phyloP scores from a whole-genome alignment of 495 filamentous ascomycete species.

The Sporormia fimetaria region DNA sequence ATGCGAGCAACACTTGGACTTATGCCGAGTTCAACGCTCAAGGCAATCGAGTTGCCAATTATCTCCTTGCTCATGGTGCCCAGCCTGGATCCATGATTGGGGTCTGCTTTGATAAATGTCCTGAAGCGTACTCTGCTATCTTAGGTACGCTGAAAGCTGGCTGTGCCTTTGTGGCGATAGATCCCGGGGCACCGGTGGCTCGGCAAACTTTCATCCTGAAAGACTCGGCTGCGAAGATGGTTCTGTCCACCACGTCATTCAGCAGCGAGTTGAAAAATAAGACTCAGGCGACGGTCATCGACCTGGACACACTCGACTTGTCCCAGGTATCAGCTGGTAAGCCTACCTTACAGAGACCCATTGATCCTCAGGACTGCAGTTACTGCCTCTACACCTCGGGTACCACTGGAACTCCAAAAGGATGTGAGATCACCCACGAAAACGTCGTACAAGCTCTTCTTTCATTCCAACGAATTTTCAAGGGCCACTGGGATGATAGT shows the following conservation, averaged over 20 bases:
- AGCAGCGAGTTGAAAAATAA: conserved; percentile 1
- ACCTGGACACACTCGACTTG: conserved; percentile 14
- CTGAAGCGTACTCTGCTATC: conserved; percentile 66
- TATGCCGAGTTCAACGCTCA: conserved; percentile 49
- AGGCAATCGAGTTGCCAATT: conserved; percentile 49
- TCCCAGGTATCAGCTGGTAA: neutral
- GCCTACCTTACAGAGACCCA: conserved; percentile 6
- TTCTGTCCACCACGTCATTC: conserved; percentile 39
- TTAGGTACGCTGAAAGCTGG: conserved; percentile 73
- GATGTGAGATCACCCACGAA: conserved; percentile 62
- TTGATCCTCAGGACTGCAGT: conserved; percentile 35
- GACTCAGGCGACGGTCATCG: conserved; percentile 6
- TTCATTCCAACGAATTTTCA: conserved; percentile 59
- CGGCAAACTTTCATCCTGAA: conserved; percentile 53
- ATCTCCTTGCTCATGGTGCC: conserved; percentile 35
- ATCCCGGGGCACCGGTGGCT: conserved; percentile 49
- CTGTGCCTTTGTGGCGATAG: conserved; percentile 69
- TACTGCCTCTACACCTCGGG: conserved; percentile 77
- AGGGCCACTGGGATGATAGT: conserved; percentile 50
- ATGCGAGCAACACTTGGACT: conserved; percentile 43
- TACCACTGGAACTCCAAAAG: conserved; percentile 72
- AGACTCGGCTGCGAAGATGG: conserved; percentile 45
- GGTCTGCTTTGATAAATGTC: conserved; percentile 70
- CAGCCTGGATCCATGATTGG: conserved; percentile 49
- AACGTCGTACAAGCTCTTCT: conserved; percentile 67